Base-by-base conservation (phyloP, 1,284 basidiomycete species). In the Ustilago bromivora region DNA sequence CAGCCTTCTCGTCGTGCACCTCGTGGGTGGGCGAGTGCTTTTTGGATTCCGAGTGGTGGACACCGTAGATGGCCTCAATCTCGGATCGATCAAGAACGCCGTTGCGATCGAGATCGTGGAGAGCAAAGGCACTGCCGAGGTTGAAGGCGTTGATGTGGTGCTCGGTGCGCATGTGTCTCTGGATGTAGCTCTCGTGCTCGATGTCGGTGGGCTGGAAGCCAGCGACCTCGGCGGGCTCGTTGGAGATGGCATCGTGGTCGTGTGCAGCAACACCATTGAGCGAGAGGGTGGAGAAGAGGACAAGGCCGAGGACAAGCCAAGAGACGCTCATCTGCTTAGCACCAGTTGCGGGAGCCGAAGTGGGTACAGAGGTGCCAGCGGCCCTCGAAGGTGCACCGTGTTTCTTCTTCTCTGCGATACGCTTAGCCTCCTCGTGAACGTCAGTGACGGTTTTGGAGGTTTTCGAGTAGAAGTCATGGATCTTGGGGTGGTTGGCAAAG, bases 31-130 rank as follows among this genome's bases (percentile, higher is more conserved):
- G 91, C 28, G 94, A 93, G 87, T 93, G 91, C 87, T 94, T 92
- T 87, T 93, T 91, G 23, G 94, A 93, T 80, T 94, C 94, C 69
- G 96, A 90, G 86, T 99, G 97, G 87, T 98, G 95, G 28, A 99
- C 93, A 66, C 96, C 96, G 82, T 88, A 88, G 69, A 88, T 87
- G 43, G 87, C 87, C 66, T 87, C 87, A 58, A 88, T 84, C 77
- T 88, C 87, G 65, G 84, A 72, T 28, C 83, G 82, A 71, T 88
- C 87, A 31, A 87, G 81, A 40, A 88, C 76, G 36, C 85, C 85
- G 63, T 86, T 81, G 46, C 91, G 88, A 87, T 98, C 91, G 68
- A 98, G 89, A 87, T 98, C 96, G 87, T 98, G 96, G 11, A 98
- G 89, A 69, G 92, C 91, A 88, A 94, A 94, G 51, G 85, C 85